phyloP scores from a whole-genome alignment of 345 rosid genomes.

The Atalantia buxifolia region DNA sequence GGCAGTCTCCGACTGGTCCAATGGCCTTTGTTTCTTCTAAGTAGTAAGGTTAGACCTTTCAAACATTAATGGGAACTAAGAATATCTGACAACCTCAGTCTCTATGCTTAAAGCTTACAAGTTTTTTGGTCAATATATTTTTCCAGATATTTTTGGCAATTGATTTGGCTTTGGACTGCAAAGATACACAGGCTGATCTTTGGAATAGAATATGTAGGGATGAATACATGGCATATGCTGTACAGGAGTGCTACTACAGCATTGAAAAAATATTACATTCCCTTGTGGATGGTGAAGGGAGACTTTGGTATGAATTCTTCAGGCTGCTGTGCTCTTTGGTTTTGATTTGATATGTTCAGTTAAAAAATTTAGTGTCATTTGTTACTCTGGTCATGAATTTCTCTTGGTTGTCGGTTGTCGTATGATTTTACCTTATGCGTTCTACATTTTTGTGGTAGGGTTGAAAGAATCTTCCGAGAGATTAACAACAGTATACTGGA shows the following conservation, averaged over 20 bases:
- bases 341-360: not conserved
- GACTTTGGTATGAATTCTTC: constrained; percentile 64
- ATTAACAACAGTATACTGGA: constrained; percentile 65
- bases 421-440: constrained; percentile 13
- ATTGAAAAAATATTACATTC: constrained; percentile 78
- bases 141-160: constrained; percentile 84
- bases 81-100: not conserved
- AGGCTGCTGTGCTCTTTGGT: constrained; percentile 10
- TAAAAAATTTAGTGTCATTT: not conserved
- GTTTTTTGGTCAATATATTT: constrained; percentile 9
- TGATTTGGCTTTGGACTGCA: constrained; percentile 94
- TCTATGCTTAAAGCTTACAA: constrained; percentile 14
- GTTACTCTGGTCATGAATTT: constrained; percentile 13
- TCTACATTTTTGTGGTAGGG: constrained; percentile 47
- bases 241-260: constrained; percentile 90
- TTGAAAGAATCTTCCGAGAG: constrained; percentile 86
- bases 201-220: constrained; percentile 84
- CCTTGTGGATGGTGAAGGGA: constrained; percentile 88
- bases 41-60: constrained; percentile 75
- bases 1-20: constrained; percentile 92
- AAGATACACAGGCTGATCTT: constrained; percentile 70
- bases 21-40: constrained; percentile 98
- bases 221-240: constrained; percentile 98
- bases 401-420: not conserved
- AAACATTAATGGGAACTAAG: not conserved